Evolutionary conservation across 768 basidiomycete genomes (phyloP).

Genomic region (Boletus rubroflammeus): DNA sequence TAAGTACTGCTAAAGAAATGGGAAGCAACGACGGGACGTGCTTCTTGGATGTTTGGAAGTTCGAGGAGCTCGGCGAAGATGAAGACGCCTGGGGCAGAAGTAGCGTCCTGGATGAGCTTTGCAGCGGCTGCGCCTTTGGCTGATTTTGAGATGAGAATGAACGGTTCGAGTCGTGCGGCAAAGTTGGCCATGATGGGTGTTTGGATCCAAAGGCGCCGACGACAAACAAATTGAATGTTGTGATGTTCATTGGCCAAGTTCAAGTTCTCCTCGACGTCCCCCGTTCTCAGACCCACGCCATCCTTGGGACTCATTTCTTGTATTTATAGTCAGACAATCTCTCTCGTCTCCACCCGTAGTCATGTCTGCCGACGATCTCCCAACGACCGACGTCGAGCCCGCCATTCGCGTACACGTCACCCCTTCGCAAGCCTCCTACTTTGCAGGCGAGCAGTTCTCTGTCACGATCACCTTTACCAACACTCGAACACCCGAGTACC

Average conservation of each 20-base stretch:
- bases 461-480: conserved; percentile 88
- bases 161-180: conserved; percentile 78
- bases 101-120: conserved; percentile 83
- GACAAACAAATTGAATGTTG: background rate
- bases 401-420: conserved; percentile 66
- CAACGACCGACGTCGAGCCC: conserved; percentile 34
- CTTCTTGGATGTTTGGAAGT: conserved; percentile 80
- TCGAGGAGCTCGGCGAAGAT: conserved; percentile 89
- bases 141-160: conserved; percentile 86
- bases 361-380: conserved; percentile 21
- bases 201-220: conserved; percentile 6
- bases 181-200: conserved; percentile 43
- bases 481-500: conserved; percentile 51
- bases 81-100: conserved; percentile 85
- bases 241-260: background rate
- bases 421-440: conserved; percentile 86
- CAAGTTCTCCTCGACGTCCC: background rate
- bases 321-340: background rate
- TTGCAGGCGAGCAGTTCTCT: conserved; percentile 85
- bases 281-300: background rate
- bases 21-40: conserved; percentile 30
- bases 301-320: background rate
- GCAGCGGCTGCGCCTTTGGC: conserved; percentile 91
- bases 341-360: background rate
- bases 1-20: background rate